Evolutionary conservation across 1,284 basidiomycete genomes (phyloP).

Genomic region (Ustilago curta): DNA sequence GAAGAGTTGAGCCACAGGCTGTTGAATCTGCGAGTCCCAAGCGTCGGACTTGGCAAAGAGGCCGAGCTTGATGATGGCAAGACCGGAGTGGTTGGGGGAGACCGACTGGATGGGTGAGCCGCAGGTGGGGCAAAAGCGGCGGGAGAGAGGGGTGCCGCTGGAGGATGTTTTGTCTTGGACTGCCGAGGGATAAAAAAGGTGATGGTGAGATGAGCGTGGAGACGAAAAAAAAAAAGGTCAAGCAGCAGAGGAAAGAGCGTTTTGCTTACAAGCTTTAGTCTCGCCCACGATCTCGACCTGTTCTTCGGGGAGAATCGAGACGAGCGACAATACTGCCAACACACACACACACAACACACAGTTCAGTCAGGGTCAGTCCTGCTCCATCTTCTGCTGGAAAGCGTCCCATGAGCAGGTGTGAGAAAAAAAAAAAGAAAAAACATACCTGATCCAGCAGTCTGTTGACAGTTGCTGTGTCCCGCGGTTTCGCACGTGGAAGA

Average conservation of each 20-base stretch:
- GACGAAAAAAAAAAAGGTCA: too few species aligned
- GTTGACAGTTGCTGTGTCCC: constrained; percentile 32
- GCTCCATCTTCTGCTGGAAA: too few species aligned
- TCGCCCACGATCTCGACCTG: constrained; percentile 32
- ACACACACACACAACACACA: too few species aligned
- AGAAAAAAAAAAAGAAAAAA: too few species aligned
- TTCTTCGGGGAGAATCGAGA: constrained; percentile 24
- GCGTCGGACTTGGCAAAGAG: constrained; percentile 23
- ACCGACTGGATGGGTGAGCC: constrained; percentile 24
- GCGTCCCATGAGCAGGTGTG: background rate
- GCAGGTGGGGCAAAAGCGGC: constrained; percentile 32
- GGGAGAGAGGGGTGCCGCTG: constrained; percentile 24
- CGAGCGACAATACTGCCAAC: constrained; percentile 27
- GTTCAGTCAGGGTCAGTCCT: too few species aligned
- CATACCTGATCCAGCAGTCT: constrained; percentile 34
- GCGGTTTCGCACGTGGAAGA: too few species aligned
- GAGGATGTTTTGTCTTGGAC: constrained; percentile 21
- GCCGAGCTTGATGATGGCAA: constrained; percentile 41
- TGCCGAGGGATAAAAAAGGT: background rate
- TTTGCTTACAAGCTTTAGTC: constrained; percentile 29
- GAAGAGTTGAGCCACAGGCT: constrained; percentile 24
- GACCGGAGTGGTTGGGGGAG: constrained; percentile 5
- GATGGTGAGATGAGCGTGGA: background rate
- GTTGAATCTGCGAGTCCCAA: constrained; percentile 16
- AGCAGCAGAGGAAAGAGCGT: too few species aligned